Evolutionary conservation across 2,329 filamentous ascomycete genomes (phyloP), one percentile per base, ranked within the genome.

Genomic region (Aspergillus persii): DNA sequence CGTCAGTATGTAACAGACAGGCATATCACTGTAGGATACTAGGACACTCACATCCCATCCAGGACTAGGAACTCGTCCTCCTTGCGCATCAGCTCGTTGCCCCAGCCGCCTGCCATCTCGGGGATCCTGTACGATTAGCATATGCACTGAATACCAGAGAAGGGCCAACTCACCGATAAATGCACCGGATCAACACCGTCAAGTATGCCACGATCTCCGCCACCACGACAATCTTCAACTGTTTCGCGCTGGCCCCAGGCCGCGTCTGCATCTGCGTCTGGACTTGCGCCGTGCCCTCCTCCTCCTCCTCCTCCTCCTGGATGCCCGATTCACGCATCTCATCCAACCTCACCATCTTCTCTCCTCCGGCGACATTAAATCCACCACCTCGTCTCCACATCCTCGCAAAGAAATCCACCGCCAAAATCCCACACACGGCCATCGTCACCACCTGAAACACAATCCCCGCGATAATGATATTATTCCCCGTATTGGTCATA

Each of bases 391-490:
- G 64, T 18, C 65, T 67, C 33, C 61, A 64, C 4, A 76, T 67
- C 1, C 69, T 70, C 49, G 78, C 75, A 63, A 84, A 85, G 63
- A 80, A 75, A 8, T 79, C 69, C 44, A 84, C 71, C 0, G 62
- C 72, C 3, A 75, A 56, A 4, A 73, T 5, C 7, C 74, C 74
- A 56, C 74, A 80, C 15, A 78, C 66, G 0, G 67, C 61, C 68
- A 81, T 75, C 1, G 83, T 81, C 6, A 77, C 77, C 27, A 87
- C 83, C 69, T 87, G 85, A 61, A 83, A 80, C 2, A 80, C 77
- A 47, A 87, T 80, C 66, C 85, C 85, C 0, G 83, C 79, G 53
- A 86, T 81, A 73, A 86, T 86, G 58, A 86, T 78, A 61, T 84
- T 72, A 54, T 83, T 80, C 4, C 84, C 84, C 1, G 77, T 67